Evolutionary conservation across 116 monocot genomes (phyloP).

Genomic region (Iris pallida): DNA sequence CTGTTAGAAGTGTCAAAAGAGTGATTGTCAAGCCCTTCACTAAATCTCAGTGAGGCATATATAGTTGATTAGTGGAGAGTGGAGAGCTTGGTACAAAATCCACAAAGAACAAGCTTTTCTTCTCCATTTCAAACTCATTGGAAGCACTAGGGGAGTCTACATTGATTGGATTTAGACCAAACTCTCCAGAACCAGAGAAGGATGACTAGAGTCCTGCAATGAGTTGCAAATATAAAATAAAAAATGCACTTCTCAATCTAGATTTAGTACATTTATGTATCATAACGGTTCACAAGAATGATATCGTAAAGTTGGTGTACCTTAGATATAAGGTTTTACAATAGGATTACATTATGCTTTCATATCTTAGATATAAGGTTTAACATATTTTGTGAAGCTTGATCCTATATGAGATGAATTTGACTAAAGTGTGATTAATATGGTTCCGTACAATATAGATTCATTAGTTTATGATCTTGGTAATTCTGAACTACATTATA

Average conservation of each 20-base stretch:
- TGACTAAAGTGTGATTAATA: no score
- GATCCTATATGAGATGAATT: no score
- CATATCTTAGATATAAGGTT: no score
- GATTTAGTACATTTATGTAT: background rate
- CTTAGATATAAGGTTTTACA: no score
- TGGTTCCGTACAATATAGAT: no score
- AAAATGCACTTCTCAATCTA: background rate
- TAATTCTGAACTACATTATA: no score
- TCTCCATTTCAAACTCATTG: constrained; percentile 47
- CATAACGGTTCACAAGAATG: background rate
- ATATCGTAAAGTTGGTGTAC: constrained; percentile 20
- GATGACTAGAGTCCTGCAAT: constrained; percentile 54
- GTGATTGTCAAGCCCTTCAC: constrained; percentile 40
- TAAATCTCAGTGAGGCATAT: constrained; percentile 54
- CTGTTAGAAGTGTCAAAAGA: constrained; percentile 46
- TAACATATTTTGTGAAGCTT: no score
- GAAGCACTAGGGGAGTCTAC: constrained; percentile 54
- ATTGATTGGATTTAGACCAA: constrained; percentile 60
- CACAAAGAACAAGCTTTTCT: constrained; percentile 56
- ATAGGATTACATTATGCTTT: no score
- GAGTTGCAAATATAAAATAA: background rate
- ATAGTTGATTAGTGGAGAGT: constrained; percentile 38
- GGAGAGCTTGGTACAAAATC: constrained; percentile 90
- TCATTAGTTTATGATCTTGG: no score
- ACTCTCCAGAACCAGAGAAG: constrained; percentile 60